Base-by-base conservation (phyloP, 2,329 filamentous ascomycete species). In the Onygena corvina region DNA sequence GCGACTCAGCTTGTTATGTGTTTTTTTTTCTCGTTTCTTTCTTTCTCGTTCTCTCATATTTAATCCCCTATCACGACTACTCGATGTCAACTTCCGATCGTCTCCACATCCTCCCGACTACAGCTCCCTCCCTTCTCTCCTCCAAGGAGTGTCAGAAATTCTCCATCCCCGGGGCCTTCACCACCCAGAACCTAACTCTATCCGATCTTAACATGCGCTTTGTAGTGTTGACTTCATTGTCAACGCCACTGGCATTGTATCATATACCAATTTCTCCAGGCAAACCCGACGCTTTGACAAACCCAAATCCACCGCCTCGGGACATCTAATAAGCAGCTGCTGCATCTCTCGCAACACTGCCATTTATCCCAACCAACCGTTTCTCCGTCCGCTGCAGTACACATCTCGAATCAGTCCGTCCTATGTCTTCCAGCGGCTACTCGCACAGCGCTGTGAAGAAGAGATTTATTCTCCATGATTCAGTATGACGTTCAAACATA, bases 231-330 rank as follows among this genome's bases (percentile, higher is more conserved):
- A n/a, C 21, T 42, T 42, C 36, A 29, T 25, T 27, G 36, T 42
- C 27, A 23, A 42, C 16, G 36, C 21, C 27, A 23, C 36, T n/a
- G 36, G 16, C 36, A 42, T 42, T 42, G 36, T 42, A 42, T 42
- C 36, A 42, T 42, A 42, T 42, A 25, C n/a, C n/a, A n/a, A 20
- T 20, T 25, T 27, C 36, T 16, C 12, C 12, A 25, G 9, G 36
- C 36, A 11, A 27, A 5, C n/a, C 4, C n/a, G 20, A 42, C 11
- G 14, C 36, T 5, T 25, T 42, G 8, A 8, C 36, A 23, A n/a
- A 23, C 36, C 14, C 14, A 8, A 14, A 4, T n/a, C 20, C 4
- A 14, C 21, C 11, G 36, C 12, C 36, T 9, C 16, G 36, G 3
- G 11, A 4, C 21, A n/a, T 31, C 27, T 31, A 31, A 8, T 20